Evolutionary conservation across 352 stramenopile species (phyloP).

Genomic region (Thalassiosira ordinaria): DNA sequence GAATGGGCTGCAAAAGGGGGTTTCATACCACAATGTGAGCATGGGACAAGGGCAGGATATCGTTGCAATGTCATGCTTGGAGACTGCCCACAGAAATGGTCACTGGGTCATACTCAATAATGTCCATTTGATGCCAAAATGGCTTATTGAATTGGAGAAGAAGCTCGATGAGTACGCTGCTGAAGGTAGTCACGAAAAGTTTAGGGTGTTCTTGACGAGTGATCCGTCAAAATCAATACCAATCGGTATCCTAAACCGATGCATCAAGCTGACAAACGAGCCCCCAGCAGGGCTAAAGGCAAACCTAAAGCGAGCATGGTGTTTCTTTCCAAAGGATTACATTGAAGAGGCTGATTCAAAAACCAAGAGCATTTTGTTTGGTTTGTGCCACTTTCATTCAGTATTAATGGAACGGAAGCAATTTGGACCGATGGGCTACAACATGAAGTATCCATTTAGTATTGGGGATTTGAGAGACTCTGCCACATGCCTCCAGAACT

Average conservation of each 20-base stretch:
- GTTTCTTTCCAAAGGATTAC: constrained; percentile 94
- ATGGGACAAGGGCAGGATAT: constrained; percentile 97
- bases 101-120: constrained; percentile 99
- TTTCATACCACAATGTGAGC: constrained; percentile 97
- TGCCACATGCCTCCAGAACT: constrained; percentile 94
- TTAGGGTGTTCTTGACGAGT: constrained; percentile 96
- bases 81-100: constrained; percentile 95
- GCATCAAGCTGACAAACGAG: constrained; percentile 98
- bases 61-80: constrained; percentile 97
- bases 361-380: constrained; percentile 93
- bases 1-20: constrained; percentile 94
- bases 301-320: constrained; percentile 94
- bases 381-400: constrained; percentile 98
- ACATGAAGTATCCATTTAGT: constrained; percentile 98
- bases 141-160: constrained; percentile 94
- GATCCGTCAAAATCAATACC: constrained; percentile 97
- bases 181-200: constrained; percentile 78
- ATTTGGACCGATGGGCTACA: constrained; percentile 98
- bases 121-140: constrained; percentile 97
- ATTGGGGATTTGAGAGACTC: constrained; percentile 95
- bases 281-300: constrained; percentile 97
- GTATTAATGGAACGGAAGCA: constrained; percentile 97
- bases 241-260: constrained; percentile 94
- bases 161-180: constrained; percentile 92
- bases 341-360: constrained; percentile 90